A percentile compares a stretch with the other conserved stretches of the same genome.
Evolutionary conservation across 2,329 filamentous ascomycete species (phyloP).

Genomic region (Moelleriella libera): DNA sequence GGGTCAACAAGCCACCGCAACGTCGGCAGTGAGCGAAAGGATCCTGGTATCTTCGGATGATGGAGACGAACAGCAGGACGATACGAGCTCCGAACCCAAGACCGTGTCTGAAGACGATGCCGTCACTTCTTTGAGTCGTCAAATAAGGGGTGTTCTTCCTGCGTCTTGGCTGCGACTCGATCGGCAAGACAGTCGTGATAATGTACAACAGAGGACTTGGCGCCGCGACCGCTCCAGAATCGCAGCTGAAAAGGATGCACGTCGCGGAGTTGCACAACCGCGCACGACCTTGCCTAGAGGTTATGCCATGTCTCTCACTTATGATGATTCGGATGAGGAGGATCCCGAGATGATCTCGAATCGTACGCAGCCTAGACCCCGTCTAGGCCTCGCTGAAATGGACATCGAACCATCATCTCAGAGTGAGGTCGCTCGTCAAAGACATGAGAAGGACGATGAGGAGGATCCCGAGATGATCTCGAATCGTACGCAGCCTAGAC

Average conservation of each 20-base stretch:
- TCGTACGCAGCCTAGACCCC: no score
- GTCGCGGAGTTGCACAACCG: slow-evolving; percentile 35
- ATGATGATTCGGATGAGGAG: slow-evolving; percentile 24
- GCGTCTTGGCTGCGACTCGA: slow-evolving; percentile 54
- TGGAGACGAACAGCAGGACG: not conserved
- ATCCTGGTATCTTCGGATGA: not conserved
- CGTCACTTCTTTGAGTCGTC: slow-evolving; percentile 24
- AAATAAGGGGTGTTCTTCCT: slow-evolving; percentile 47
- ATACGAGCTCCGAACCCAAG: slow-evolving; percentile 8
- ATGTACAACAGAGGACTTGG: slow-evolving; percentile 12
- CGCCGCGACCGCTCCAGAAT: slow-evolving; percentile 12
- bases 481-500: not conserved
- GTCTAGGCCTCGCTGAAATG: no score
- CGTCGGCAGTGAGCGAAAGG: not conserved
- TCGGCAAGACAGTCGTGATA: slow-evolving; percentile 24
- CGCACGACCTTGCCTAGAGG: slow-evolving; percentile 17
- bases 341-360: not conserved
- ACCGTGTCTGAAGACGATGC: slow-evolving; percentile 24
- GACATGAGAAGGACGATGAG: slow-evolving; percentile 13
- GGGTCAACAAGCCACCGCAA: not conserved
- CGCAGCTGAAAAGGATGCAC: slow-evolving; percentile 23
- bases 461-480: slow-evolving; percentile 6
- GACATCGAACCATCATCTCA: no score
- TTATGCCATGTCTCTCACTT: slow-evolving; percentile 20
- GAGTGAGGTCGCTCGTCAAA: no score